phyloP scores from a whole-genome alignment of 1,139 yeast species.

The Geotrichum aggregatum region DNA sequence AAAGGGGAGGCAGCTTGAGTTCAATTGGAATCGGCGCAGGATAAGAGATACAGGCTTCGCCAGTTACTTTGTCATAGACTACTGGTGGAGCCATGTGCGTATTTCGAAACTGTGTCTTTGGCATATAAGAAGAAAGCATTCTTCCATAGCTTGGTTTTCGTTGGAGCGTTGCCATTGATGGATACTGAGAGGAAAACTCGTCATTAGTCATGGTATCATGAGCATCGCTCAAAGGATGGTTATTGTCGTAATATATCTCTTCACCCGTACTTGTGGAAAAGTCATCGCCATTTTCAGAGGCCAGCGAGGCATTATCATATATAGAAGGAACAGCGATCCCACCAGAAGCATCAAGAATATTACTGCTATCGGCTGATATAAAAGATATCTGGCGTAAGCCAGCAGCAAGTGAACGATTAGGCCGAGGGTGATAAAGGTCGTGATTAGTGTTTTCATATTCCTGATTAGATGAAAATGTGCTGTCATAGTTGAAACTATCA shows the following conservation, averaged over 20 bases:
- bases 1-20: slow-evolving; percentile 29
- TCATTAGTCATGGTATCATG: neutral
- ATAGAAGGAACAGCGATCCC: slow-evolving; percentile 10
- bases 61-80: neutral
- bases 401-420: neutral
- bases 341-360: slow-evolving; percentile 19
- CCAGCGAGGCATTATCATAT: neutral
- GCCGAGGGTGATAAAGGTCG: slow-evolving; percentile 11
- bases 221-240: neutral
- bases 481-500: neutral
- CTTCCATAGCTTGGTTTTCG: slow-evolving; percentile 6
- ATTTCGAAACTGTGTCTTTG: slow-evolving; percentile 4
- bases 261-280: too few relatives aligned
- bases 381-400: slow-evolving; percentile 7
- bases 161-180: neutral
- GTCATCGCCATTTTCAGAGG: too few relatives aligned
- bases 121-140: slow-evolving; percentile 8
- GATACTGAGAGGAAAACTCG: too few relatives aligned
- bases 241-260: too few relatives aligned
- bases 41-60: slow-evolving; percentile 25
- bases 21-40: slow-evolving; percentile 39
- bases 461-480: neutral
- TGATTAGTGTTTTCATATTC: neutral
- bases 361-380: slow-evolving; percentile 14
- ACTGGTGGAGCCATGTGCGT: slow-evolving; percentile 15